Evolutionary conservation across 129 eudicot species (phyloP).

Genomic region (Heracleum sosnowskyi): DNA sequence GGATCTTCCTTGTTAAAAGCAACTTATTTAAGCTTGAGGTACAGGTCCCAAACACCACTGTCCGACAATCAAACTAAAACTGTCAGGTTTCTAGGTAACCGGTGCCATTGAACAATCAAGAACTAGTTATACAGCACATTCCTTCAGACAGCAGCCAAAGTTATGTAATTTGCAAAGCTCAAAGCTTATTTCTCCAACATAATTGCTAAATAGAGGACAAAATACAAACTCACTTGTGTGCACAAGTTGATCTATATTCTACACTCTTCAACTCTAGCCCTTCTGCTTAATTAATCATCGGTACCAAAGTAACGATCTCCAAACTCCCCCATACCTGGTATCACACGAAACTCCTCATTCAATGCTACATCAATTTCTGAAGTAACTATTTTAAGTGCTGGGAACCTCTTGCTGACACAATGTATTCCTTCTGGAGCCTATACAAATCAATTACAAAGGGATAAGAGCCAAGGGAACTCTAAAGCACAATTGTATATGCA

Average conservation of each 20-base stretch:
- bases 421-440: slow-evolving; percentile 98
- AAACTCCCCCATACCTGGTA: slow-evolving; percentile 96
- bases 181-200: neutral
- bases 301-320: slow-evolving; percentile 99
- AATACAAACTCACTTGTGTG: neutral
- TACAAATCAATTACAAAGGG: neutral
- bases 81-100: no score
- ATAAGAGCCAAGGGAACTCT: neutral
- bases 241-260: neutral
- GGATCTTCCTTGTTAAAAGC: neutral
- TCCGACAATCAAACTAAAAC: no score
- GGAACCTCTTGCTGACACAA: slow-evolving; percentile 81
- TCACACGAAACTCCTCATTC: slow-evolving; percentile 86
- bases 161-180: neutral
- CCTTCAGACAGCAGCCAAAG: neutral
- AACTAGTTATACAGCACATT: no score
- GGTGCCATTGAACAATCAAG: neutral
- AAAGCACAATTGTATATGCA: neutral
- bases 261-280: neutral
- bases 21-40: neutral
- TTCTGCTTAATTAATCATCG: slow-evolving; percentile 38
- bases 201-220: neutral
- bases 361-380: slow-evolving; percentile 85
- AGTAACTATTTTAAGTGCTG: slow-evolving; percentile 74
- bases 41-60: neutral